Base-by-base conservation (phyloP, 2,329 filamentous ascomycete genomes). In the Hymenoscyphus salicellus region DNA sequence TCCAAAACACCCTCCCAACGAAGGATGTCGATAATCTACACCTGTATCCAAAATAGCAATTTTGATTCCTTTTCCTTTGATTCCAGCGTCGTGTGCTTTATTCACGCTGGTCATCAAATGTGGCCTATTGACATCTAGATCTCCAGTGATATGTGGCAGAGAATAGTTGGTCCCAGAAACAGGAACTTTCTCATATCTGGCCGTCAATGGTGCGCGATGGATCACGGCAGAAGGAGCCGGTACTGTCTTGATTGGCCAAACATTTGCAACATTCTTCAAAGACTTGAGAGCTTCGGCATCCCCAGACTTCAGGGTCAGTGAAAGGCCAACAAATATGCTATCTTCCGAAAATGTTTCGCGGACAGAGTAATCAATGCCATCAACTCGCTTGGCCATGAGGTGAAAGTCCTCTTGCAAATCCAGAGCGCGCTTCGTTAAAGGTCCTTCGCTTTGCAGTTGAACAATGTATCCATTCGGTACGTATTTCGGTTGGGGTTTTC, bases 1-100 rank as follows among this genome's bases (percentile, higher is more conserved):
- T 1, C 87, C 87, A 71, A 88, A 89, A 71, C 86, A 86, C 57
- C 85, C 86, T 41, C 87, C 87, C 0, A 90, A 81, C 32, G 85
- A 84, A 1, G 86, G 84, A 70, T 89, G 86, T 0, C 77, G 80
- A 71, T 88, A 89, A 72, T 89, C 87, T 58, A 87, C 74, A 11
- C 78, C 79, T 23, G 74, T 76, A 60, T 71, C 69, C 28, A 69
- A 49, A 33, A 82, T 72, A 5, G 75, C 80, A 20, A 83, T 74
- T 26, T 76, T 77, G 33, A 81, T 70, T 1, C 81, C 80, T 49
- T 79, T 77, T 23, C 82, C 81, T 1, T 77, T 81, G n/a, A 79
- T 73, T 7, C 81, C 80, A 36, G 76, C 72, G 3, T 74, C 77
- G 14, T 78, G 78, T n/a, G 82, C 74, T 62, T 74, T 75, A 65